These are phyloP conservation scores for Pseudogymnoascus sp. DNA, from an alignment of 2,329 filamentous ascomycete genomes.

Conservation along the genomic window DNA sequence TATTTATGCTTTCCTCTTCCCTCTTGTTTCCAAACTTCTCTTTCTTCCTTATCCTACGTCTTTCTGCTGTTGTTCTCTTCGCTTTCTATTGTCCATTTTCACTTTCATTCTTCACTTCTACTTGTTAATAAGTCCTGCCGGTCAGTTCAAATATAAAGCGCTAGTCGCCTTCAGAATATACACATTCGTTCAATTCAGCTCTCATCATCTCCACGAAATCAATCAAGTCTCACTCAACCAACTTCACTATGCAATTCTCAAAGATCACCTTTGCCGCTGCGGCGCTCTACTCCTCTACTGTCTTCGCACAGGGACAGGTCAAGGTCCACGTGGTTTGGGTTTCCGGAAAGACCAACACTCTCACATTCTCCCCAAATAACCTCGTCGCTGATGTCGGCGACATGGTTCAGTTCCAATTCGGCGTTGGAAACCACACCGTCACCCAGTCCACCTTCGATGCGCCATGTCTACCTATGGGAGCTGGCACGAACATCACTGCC, in stretches of 20 bases:
- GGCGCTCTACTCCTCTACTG: neutral
- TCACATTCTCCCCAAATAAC: constrained; percentile 58
- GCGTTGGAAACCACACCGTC: constrained; percentile 65
- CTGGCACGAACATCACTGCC: constrained; percentile 41
- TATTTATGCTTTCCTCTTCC: constrained; percentile 11
- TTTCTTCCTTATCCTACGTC: constrained; percentile 7
- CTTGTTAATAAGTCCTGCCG: constrained; percentile 11
- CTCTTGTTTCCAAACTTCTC: constrained; percentile 4
- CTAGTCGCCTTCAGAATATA: constrained; percentile 9
- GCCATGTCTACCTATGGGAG: constrained; percentile 55
- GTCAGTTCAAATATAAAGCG: constrained; percentile 11
- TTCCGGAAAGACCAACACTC: constrained; percentile 34
- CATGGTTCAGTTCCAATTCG: constrained; percentile 60
- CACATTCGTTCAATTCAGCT: neutral
- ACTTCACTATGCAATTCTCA: neutral
- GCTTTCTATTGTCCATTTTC: constrained; percentile 9
- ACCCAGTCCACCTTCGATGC: constrained; percentile 67
- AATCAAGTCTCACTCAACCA: neutral
- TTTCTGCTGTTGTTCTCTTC: constrained; percentile 8
- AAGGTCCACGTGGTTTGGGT: constrained; percentile 59
- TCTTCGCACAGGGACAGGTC: constrained; percentile 8
- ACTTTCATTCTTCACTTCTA: constrained; percentile 8
- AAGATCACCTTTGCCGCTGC: neutral
- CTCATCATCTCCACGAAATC: neutral
- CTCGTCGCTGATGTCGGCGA: constrained; percentile 54